A percentile compares a stretch with the other conserved stretches of the same genome.
phyloP scores from a whole-genome alignment of 306 rosid genomes.

The Rosa multiflora region DNA sequence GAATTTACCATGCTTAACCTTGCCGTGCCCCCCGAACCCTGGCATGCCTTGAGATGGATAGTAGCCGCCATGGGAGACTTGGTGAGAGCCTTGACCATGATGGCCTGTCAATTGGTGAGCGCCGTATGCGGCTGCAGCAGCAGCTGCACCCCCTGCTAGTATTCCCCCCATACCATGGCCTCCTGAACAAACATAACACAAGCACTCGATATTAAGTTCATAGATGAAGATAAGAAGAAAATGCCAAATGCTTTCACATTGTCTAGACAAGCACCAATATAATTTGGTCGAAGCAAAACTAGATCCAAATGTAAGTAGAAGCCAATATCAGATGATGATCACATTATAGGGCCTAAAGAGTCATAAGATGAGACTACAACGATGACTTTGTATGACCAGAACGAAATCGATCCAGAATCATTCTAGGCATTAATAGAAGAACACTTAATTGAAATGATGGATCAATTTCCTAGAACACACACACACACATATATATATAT shows the following conservation, averaged over 20 bases:
- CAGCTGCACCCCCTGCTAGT: slow-evolving; percentile 85
- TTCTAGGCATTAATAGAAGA: neutral
- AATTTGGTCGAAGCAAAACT: neutral
- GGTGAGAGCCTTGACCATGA: slow-evolving; percentile 19
- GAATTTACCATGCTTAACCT: slow-evolving; percentile 38
- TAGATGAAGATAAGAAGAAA: neutral
- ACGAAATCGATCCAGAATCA: neutral
- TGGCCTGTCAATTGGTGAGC: slow-evolving; percentile 44
- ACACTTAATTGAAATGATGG: too few species aligned
- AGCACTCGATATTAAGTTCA: neutral
- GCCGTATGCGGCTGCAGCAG: slow-evolving; percentile 78
- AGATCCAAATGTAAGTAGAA: neutral
- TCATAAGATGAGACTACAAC: neutral
- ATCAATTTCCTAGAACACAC: too few species aligned
- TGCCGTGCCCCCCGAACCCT: slow-evolving; percentile 17
- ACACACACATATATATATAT: too few species aligned
- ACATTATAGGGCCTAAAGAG: neutral
- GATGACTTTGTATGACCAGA: neutral
- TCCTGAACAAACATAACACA: slow-evolving; percentile 29
- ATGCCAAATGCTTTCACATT: neutral
- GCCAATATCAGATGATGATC: neutral
- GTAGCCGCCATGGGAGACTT: slow-evolving; percentile 14
- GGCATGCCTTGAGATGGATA: slow-evolving; percentile 11
- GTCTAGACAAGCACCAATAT: neutral
- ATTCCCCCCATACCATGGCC: slow-evolving; percentile 46